Conservation (phyloP, 257 asterid genomes). For the Linderniella brevidens region DNA sequence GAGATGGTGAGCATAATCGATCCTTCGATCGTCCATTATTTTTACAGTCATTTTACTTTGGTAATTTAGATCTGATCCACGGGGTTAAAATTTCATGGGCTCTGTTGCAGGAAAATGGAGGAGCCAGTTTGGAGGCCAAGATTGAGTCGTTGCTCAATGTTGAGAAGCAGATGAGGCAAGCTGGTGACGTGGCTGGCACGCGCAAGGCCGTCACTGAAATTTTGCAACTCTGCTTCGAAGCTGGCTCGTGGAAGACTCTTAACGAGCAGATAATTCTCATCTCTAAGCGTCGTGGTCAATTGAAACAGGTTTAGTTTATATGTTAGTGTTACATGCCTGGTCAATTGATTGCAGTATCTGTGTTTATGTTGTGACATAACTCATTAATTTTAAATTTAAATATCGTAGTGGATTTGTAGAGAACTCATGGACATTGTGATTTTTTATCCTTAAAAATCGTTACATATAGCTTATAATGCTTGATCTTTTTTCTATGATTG, state of each 20-base stretch:
- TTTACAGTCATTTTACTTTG: too few species aligned
- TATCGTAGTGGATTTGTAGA: too few species aligned
- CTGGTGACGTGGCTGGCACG: conserved; percentile 75
- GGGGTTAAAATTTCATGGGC: too few species aligned
- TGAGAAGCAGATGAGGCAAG: conserved; percentile 93
- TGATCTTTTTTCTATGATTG: too few species aligned
- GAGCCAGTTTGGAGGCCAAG: conserved; percentile 46
- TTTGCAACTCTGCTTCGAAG: conserved; percentile 77
- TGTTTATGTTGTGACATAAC: too few species aligned
- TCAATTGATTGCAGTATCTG: not conserved
- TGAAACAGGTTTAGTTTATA: conserved; percentile 51
- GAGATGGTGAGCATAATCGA: too few species aligned
- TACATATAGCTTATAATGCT: too few species aligned
- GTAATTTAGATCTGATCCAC: too few species aligned
- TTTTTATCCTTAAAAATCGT: too few species aligned
- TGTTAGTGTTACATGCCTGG: not conserved
- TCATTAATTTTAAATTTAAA: too few species aligned
- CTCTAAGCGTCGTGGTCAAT: conserved; percentile 93
- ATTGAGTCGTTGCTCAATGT: conserved; percentile 65
- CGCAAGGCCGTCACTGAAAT: conserved; percentile 77
- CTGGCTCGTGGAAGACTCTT: conserved; percentile 72
- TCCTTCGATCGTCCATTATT: too few species aligned
- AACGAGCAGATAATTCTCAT: conserved; percentile 79
- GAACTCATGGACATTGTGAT: too few species aligned
- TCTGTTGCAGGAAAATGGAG: conserved; percentile 47